Percentiles rank a stretch among this genome's conserved stretches.
phyloP scores from a whole-genome alignment of 495 filamentous ascomycete species.

The Annulohypoxylon moriforme region DNA sequence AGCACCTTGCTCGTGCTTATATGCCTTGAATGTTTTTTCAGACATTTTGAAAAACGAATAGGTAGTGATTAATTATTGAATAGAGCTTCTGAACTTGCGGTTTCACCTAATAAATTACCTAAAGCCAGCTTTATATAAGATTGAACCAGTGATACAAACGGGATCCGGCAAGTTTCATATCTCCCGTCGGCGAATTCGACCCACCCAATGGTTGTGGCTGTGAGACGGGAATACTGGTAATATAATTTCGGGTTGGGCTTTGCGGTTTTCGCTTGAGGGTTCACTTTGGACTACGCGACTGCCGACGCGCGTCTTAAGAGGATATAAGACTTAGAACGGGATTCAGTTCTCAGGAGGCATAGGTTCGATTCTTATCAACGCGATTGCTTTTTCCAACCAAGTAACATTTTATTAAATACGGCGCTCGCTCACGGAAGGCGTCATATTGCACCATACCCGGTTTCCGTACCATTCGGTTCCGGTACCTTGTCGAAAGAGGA shows the following conservation, averaged over 20 bases:
- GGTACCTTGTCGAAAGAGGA: background rate
- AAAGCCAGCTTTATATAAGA: background rate
- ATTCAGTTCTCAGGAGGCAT: background rate
- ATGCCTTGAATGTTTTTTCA: slow-evolving; percentile 7
- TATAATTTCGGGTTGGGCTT: background rate
- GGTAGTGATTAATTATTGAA: background rate
- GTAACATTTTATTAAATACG: background rate
- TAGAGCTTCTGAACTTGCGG: background rate
- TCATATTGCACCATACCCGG: background rate
- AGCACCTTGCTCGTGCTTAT: slow-evolving; percentile 3
- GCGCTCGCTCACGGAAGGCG: background rate
- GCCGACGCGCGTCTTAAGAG: background rate
- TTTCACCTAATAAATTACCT: background rate
- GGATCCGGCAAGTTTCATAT: background rate
- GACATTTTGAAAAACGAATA: background rate
- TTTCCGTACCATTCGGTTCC: background rate
- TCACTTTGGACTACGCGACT: background rate
- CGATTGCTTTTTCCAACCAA: background rate
- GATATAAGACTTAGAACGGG: background rate
- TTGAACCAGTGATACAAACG: background rate
- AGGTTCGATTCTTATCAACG: background rate
- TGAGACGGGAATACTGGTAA: background rate
- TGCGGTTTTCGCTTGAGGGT: background rate
- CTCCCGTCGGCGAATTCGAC: background rate
- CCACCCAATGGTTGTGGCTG: background rate